Conservation (phyloP, 257 asterid species). For the Ocimum tenuiflorum region DNA sequence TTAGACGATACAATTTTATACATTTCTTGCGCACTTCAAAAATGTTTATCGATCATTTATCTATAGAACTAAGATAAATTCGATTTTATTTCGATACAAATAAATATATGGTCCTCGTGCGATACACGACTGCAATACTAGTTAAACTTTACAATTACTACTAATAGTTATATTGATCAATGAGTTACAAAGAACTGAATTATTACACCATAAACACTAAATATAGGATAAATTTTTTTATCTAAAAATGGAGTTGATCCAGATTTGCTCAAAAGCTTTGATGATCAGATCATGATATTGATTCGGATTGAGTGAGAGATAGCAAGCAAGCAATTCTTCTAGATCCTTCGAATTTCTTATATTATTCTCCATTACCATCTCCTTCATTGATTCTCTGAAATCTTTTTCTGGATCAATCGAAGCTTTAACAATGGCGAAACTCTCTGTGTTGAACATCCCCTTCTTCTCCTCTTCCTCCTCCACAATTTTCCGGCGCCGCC, state of each 20-base stretch:
- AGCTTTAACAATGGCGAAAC: constrained; percentile 82
- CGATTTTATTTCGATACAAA: too few species aligned
- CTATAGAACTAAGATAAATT: too few species aligned
- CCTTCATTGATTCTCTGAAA: constrained; percentile 84
- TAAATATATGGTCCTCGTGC: too few species aligned
- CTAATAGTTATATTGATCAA: too few species aligned
- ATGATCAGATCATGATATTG: constrained; percentile 68
- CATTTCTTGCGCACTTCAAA: too few species aligned
- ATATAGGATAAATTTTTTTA: not conserved
- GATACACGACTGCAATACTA: too few species aligned
- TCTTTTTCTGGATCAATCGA: constrained; percentile 80
- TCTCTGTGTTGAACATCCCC: constrained; percentile 32
- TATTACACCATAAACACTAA: not conserved
- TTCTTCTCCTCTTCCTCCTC: constrained; percentile 21
- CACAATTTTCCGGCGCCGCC: constrained; percentile 29
- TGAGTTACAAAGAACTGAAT: not conserved
- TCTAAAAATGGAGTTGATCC: constrained; percentile 38
- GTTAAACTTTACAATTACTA: too few species aligned
- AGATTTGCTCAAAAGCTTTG: constrained; percentile 76
- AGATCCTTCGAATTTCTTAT: constrained; percentile 59
- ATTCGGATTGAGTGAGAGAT: constrained; percentile 62
- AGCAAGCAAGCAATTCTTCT: constrained; percentile 85
- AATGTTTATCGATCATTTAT: too few species aligned
- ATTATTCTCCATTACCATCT: constrained; percentile 79
- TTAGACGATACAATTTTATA: too few species aligned